These are phyloP conservation scores for Pythium chondricola DNA, from an alignment of 352 stramenopile genomes.

Conservation along the genomic window DNA sequence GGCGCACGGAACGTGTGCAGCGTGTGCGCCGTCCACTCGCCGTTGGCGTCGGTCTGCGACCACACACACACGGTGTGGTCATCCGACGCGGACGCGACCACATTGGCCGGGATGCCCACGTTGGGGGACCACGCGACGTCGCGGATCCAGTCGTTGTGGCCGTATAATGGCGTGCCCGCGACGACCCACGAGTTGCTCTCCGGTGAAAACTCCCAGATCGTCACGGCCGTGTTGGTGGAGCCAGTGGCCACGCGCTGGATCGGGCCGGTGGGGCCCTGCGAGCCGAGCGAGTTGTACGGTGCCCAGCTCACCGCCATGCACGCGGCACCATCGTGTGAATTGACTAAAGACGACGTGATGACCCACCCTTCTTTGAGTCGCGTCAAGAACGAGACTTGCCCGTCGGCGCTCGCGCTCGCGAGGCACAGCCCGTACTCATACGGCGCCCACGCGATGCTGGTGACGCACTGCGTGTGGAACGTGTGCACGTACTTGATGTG, in stretches of 20 bases:
- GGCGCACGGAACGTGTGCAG: conserved; percentile 64
- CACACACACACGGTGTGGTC: conserved; percentile 79
- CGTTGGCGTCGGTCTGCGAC: conserved; percentile 60
- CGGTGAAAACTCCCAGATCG: conserved; percentile 51
- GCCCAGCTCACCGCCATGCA: conserved; percentile 81
- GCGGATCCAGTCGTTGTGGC: conserved; percentile 80
- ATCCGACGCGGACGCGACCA: conserved; percentile 75
- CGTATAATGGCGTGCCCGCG: conserved; percentile 37
- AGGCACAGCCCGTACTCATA: conserved; percentile 86
- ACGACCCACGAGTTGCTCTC: conserved; percentile 34
- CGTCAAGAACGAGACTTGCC: conserved; percentile 80
- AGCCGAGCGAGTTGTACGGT: conserved; percentile 83
- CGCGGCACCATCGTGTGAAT: conserved; percentile 66
- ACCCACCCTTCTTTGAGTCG: conserved; percentile 80
- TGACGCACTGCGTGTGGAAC: conserved; percentile 62
- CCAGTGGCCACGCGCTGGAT: conserved; percentile 74
- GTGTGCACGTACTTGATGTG: conserved; percentile 69
- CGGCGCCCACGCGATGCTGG: conserved; percentile 80
- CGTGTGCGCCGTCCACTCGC: conserved; percentile 56
- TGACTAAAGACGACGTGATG: conserved; percentile 64
- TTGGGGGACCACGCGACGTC: conserved; percentile 82
- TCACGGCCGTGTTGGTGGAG: conserved; percentile 55
- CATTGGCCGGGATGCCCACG: conserved; percentile 75
- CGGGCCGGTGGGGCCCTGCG: conserved; percentile 50
- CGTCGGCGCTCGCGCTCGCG: conserved; percentile 68